Conservation (phyloP, 805 yeast species). For the Yamadazyma tumulicola region DNA sequence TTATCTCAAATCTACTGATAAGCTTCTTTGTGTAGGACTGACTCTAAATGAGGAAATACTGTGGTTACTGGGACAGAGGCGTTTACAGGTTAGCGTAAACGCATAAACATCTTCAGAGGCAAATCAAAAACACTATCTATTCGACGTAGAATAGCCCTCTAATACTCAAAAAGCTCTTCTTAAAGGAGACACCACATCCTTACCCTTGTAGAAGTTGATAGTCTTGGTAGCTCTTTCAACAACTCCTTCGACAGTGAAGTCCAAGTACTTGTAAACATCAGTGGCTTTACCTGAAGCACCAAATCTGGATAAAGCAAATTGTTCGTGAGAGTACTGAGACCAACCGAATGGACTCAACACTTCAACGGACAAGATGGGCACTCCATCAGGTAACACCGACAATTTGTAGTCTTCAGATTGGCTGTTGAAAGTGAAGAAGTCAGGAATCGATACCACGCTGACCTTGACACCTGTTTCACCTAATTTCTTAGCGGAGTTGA, state of each 20-base stretch:
- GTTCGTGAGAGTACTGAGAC: constrained; percentile 94
- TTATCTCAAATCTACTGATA: too few relatives aligned
- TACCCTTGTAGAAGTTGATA: constrained; percentile 60
- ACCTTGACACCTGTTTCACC: constrained; percentile 66
- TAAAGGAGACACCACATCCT: constrained; percentile 71
- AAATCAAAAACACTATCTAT: too few relatives aligned
- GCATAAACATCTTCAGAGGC: too few relatives aligned
- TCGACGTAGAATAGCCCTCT: too few relatives aligned
- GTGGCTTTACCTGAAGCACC: constrained; percentile 94
- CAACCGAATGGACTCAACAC: constrained; percentile 90
- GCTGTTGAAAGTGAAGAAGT: constrained; percentile 81
- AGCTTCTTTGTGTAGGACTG: too few relatives aligned
- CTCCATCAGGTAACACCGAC: constrained; percentile 90
- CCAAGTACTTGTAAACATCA: constrained; percentile 80
- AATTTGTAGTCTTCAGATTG: constrained; percentile 80
- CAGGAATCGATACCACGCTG: constrained; percentile 89
- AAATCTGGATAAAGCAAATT: constrained; percentile 91
- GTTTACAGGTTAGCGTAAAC: too few relatives aligned
- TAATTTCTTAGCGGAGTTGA: constrained; percentile 78
- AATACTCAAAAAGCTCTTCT: constrained; percentile 62
- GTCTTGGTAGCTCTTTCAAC: constrained; percentile 82
- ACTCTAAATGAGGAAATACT: too few relatives aligned
- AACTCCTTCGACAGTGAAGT: constrained; percentile 89
- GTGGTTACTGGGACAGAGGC: too few relatives aligned
- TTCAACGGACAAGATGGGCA: constrained; percentile 91